A percentile compares a stretch with the other conserved stretches of the same genome.
Evolutionary conservation across 2,329 filamentous ascomycete species (phyloP).

Genomic region (Colletotrichum australisinense): DNA sequence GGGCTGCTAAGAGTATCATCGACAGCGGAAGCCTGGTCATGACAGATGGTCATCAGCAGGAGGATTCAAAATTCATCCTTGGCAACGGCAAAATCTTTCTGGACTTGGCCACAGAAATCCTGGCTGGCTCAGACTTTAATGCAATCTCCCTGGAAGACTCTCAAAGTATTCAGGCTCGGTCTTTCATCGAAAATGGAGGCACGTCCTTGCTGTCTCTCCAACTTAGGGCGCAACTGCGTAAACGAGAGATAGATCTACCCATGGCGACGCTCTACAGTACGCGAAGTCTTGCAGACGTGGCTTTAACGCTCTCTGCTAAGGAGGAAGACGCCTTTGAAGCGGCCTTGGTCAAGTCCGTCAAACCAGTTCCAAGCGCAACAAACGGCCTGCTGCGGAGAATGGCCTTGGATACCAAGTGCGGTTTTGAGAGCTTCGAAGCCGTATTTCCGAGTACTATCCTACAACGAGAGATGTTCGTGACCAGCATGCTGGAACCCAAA

Average conservation of each 20-base stretch:
- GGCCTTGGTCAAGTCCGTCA: not conserved
- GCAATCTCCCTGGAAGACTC: not conserved
- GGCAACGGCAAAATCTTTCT: not conserved
- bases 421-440: not conserved
- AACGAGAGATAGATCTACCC: not conserved
- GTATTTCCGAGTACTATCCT: not conserved
- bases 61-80: not conserved
- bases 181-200: conserved; percentile 6
- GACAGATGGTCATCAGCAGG: not conserved
- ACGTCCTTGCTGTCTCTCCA: not conserved
- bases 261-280: not conserved
- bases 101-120: not conserved
- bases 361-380: not conserved
- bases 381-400: not conserved
- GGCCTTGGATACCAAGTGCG: not conserved
- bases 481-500: not conserved
- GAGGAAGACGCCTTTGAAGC: not conserved
- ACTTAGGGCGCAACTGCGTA: not conserved
- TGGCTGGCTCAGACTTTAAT: not conserved
- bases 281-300: not conserved
- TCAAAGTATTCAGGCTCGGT: not conserved
- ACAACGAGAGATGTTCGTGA: conserved; percentile 5
- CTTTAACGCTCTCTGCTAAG: not conserved
- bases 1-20: conserved; percentile 3
- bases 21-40: not conserved